Evolutionary conservation across 345 rosid species (phyloP), one percentile per base, ranked within the genome.

Genomic region (Salix dunnii): DNA sequence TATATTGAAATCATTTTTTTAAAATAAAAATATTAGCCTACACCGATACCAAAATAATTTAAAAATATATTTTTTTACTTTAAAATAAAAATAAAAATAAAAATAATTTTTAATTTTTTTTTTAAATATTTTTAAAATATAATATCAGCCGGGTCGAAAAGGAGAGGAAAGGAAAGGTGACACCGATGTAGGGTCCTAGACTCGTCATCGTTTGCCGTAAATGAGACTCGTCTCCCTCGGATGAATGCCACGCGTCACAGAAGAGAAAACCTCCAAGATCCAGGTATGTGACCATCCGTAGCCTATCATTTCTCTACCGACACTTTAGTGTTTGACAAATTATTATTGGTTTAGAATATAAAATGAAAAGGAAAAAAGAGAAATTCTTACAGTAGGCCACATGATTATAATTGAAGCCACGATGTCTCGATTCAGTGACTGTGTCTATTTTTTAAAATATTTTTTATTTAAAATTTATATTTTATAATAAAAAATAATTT

Each of bases 241-340:
- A 33, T 25, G 2, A 2, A 14, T 64, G 60, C 72, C 80, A 68
- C 80, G 73, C 49, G 82, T 79, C 80, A 1, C 3, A 28, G 31
- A 20, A 25, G 1, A 13, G 35, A 3, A 16, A n/a, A 28, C 55
- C 60, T 0, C 25, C 23, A 10, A 4, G 7, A 16, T 21, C 9
- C 23, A 18, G 6, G 25, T n/a, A 40, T 4, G 13, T 12, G 42
- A 30, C 31, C 27, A n/a, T 61, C 46, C 36, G 0, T 13, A 12
- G 25, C 46, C 36, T 6, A n/a, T 73, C 35, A 11, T 43, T 28
- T 14, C 65, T 4, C 76, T 17, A 78, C 81, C 81, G 84, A 78
- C 84, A 82, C 76, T 66, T 14, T 49, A 28, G 9, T 25, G 16
- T 6, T 58, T 9, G 4, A 3, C 28, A 55, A 17, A 25, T 30